Evolutionary conservation across 495 filamentous ascomycete species (phyloP), one percentile per base, ranked within the genome.

Genomic region (Penicillium turbatum): DNA sequence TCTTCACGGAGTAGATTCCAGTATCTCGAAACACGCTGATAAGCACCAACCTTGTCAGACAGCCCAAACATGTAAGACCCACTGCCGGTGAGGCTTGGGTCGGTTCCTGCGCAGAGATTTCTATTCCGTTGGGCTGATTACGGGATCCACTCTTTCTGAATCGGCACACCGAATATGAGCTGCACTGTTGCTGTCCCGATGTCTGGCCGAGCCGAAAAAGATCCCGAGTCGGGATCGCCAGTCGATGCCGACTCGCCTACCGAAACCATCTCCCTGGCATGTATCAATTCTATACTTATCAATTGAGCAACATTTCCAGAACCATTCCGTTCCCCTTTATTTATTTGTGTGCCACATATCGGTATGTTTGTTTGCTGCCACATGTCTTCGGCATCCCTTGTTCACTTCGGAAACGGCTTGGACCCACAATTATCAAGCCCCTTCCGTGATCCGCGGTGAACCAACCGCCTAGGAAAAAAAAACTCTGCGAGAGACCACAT

Each of bases 131-230:
- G 60, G 43, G 37, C 46, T 49, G 35, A 48, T 36, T 21, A 31
- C 24, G 30, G 52, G 39, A 27, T 35, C 61, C 63, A 66, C 61
- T 24, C 9, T 6, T 37, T 36, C 61, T 51, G 37, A 56, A 59
- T 66, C 63, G 63, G 63, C 61, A 67, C 61, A 67, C 64, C 64
- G 64, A 67, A 32, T 48, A 47, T 59, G 38, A 36, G 34, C 15
- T 51, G 48, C 39, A 6, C 17, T 3, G 11, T 43, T 40, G 9
- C 41, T 34, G 30, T 65, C 48, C 64, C 61, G 59, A 65, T 32
- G 9, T 53, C 55, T 55, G 51, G 39, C 42, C 42, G 51, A 53
- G 40, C 51, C 51, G 51, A 53, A 15, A 27, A 9, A 3, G 5
- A 43, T 43, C 38, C 57, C 54, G 61, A 60, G 53, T 63, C 60